Evolutionary conservation across 2,329 filamentous ascomycete genomes (phyloP).

Genomic region (Ceratocystis alfenasii): DNA sequence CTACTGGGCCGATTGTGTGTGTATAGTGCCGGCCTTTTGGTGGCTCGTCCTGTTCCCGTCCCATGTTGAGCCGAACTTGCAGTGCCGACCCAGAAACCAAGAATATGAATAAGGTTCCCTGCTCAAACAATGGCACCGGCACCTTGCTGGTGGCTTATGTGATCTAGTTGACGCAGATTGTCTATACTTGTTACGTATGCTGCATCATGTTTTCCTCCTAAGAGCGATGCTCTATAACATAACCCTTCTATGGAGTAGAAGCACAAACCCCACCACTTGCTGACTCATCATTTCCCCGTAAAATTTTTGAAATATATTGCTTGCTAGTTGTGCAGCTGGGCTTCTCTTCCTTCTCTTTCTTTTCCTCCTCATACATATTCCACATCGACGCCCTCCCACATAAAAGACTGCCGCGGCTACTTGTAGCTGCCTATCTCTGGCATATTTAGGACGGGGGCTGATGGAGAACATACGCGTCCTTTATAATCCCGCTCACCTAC

Average conservation of each 20-base stretch:
- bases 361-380: conserved; percentile 40
- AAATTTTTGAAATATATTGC: conserved; percentile 18
- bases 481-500: conserved; percentile 47
- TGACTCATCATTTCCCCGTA: conserved; percentile 14
- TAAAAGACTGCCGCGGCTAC: conserved; percentile 19
- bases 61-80: background rate
- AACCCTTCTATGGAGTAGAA: background rate
- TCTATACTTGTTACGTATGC: background rate
- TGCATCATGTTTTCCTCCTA: background rate
- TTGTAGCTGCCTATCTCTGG: conserved; percentile 26
- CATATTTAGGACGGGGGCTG: conserved; percentile 28
- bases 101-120: background rate
- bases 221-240: background rate
- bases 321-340: background rate
- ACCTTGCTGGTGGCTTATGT: background rate
- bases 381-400: conserved; percentile 30
- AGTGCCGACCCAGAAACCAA: background rate
- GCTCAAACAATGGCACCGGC: background rate
- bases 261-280: background rate
- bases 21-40: background rate
- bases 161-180: background rate
- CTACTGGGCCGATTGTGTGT: background rate
- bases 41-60: background rate
- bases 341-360: conserved; percentile 28
- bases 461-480: conserved; percentile 46